Conservation (phyloP, 2,329 filamentous ascomycete species). For the Trichoderma breve region DNA sequence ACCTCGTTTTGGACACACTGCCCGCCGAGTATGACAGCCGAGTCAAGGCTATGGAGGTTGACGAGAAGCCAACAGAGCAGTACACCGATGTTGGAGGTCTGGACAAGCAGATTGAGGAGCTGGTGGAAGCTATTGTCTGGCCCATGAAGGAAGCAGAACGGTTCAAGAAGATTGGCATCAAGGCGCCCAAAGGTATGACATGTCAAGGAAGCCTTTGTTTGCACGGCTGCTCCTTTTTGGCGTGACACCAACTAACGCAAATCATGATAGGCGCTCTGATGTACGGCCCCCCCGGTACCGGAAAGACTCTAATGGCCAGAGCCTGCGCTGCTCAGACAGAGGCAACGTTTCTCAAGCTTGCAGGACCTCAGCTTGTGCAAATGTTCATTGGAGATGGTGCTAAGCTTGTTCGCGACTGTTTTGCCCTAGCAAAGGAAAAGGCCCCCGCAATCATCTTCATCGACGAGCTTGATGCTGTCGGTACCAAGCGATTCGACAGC, state of each 20-base stretch:
- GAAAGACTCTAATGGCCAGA: slow-evolving; percentile 88
- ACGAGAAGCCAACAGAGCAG: slow-evolving; percentile 99
- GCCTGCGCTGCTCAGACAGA: slow-evolving; percentile 97
- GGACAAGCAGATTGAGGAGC: slow-evolving; percentile 98
- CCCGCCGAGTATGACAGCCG: slow-evolving; percentile 98
- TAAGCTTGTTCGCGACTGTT: slow-evolving; percentile 95
- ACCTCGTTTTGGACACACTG: slow-evolving; percentile 92
- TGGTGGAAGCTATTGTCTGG: slow-evolving; percentile 98
- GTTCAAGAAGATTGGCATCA: slow-evolving; percentile 99
- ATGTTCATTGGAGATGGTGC: slow-evolving; percentile 99
- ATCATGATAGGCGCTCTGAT: slow-evolving; percentile 88
- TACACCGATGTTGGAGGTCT: slow-evolving; percentile 97
- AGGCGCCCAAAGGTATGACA: slow-evolving; percentile 88
- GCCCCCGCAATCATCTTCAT: slow-evolving; percentile 99
- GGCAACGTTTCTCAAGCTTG: slow-evolving; percentile 97
- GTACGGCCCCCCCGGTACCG: slow-evolving; percentile 91
- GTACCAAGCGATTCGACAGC: slow-evolving; percentile 97
- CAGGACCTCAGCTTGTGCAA: slow-evolving; percentile 94
- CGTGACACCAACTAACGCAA: neutral
- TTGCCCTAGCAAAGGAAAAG: slow-evolving; percentile 97
- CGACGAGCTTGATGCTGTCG: slow-evolving; percentile 96
- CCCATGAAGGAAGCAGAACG: slow-evolving; percentile 99
- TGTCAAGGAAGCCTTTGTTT: neutral
- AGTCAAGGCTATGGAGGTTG: slow-evolving; percentile 99
- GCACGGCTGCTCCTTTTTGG: neutral